Evolutionary conservation across 306 rosid species (phyloP).

Genomic region (Mucuna pruriens): DNA sequence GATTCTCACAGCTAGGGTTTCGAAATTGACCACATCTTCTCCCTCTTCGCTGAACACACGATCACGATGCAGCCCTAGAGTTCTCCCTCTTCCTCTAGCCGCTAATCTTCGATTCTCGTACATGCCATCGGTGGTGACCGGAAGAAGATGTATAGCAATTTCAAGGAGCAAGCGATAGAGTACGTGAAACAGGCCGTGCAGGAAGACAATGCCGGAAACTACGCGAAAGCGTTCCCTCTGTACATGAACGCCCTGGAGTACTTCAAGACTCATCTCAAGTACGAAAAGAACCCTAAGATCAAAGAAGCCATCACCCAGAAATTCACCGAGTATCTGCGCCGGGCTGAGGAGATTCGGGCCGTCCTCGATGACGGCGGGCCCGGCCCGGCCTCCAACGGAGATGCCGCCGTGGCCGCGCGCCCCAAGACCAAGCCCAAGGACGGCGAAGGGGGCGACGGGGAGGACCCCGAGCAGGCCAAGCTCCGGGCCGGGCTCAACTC

Average conservation of each 20-base stretch:
- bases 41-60: background rate
- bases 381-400: constrained; percentile 90
- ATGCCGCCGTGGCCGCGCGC: constrained; percentile 83
- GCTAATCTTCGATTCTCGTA: background rate
- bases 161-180: constrained; percentile 98
- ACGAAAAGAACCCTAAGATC: constrained; percentile 96
- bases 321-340: constrained; percentile 93
- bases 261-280: constrained; percentile 91
- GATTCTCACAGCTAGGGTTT: constrained; percentile 16
- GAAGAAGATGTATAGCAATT: constrained; percentile 90
- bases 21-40: background rate
- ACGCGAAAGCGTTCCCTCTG: constrained; percentile 92
- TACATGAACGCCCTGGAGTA: constrained; percentile 98
- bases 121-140: constrained; percentile 36
- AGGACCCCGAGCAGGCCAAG: constrained; percentile 93
- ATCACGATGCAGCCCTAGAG: constrained; percentile 45
- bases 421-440: constrained; percentile 92
- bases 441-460: constrained; percentile 82
- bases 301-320: constrained; percentile 95
- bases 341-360: constrained; percentile 97
- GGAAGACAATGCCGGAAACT: constrained; percentile 93
- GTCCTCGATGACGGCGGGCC: constrained; percentile 91
- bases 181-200: constrained; percentile 96
- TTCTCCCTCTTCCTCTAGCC: constrained; percentile 1
- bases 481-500: constrained; percentile 88